A percentile compares a stretch with the other conserved stretches of the same genome.
phyloP scores from a whole-genome alignment of 164 flowering plant species.

The Nymphaea thermarum region DNA sequence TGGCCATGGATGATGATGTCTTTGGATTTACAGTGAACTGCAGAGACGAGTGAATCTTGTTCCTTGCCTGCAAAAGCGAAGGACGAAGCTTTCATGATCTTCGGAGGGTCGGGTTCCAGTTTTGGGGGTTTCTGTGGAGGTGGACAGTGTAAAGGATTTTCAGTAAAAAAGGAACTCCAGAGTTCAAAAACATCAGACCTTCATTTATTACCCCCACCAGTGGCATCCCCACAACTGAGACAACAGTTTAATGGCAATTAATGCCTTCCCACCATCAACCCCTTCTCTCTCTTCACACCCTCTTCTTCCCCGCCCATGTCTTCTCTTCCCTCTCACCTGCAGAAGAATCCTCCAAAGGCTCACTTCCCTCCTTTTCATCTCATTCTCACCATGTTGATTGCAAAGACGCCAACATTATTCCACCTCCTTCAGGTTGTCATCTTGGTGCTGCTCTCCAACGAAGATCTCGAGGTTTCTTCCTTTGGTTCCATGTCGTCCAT shows the following conservation, averaged over 20 bases:
- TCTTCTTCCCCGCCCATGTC: slow-evolving; percentile 8
- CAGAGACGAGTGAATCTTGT: too few species aligned
- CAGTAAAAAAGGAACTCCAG: not conserved
- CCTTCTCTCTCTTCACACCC: not conserved
- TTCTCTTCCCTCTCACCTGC: slow-evolving; percentile 4
- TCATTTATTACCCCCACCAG: not conserved
- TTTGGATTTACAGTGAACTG: too few species aligned
- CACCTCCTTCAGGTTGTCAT: not conserved
- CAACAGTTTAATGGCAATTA: not conserved
- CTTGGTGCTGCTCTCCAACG: slow-evolving; percentile 3
- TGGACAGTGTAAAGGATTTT: not conserved
- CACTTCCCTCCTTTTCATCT: not conserved
- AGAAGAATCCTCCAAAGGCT: too few species aligned
- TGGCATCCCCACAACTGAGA: not conserved
- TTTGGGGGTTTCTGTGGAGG: not conserved
- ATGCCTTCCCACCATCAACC: not conserved
- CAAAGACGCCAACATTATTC: not conserved
- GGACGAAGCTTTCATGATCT: not conserved
- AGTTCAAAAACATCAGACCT: not conserved
- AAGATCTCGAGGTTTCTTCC: slow-evolving; percentile 31
- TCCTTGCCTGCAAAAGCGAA: not conserved
- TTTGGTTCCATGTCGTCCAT: slow-evolving; percentile 91
- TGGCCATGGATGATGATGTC: too few species aligned
- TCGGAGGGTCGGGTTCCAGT: not conserved
- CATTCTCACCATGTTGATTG: not conserved